A percentile compares a stretch with the other conserved stretches of the same genome.
These are phyloP conservation scores for Pyronema domesticum DNA, from an alignment of 495 filamentous ascomycete species.

Conservation along the genomic window DNA sequence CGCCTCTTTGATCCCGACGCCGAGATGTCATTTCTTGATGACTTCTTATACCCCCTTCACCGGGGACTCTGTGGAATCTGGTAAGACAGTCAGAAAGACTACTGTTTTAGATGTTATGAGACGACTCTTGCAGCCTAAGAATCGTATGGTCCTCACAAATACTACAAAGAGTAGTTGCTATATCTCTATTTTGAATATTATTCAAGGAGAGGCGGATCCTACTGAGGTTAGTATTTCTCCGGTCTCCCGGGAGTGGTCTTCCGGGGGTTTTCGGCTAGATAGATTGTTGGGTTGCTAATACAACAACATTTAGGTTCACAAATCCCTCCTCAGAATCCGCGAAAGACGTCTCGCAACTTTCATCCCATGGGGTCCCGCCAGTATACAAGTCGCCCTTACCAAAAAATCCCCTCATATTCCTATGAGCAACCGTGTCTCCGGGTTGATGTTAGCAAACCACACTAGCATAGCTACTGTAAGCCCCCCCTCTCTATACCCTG, in stretches of 20 bases:
- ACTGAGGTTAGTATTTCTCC: conserved; percentile 46
- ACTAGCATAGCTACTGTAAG: conserved; percentile 79
- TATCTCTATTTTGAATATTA: conserved; percentile 96
- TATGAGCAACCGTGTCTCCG: conserved; percentile 80
- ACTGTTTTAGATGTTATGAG: conserved; percentile 97
- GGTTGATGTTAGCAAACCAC: conserved; percentile 94
- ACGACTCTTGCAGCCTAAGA: conserved; percentile 86
- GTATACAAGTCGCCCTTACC: conserved; percentile 89
- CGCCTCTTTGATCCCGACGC: conserved; percentile 86
- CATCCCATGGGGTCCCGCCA: conserved; percentile 97
- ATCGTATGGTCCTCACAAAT: conserved; percentile 93
- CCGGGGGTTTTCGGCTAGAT: background rate
- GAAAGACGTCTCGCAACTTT: conserved; percentile 89
- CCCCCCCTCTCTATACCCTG: conserved; percentile 1
- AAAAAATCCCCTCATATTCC: conserved; percentile 91
- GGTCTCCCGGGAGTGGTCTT: no score
- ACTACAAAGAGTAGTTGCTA: conserved; percentile 95
- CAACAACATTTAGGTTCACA: conserved; percentile 44
- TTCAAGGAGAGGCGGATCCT: conserved; percentile 92
- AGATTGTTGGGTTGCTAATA: no score
- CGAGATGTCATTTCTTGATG: conserved; percentile 93
- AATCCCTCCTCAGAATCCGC: conserved; percentile 87
- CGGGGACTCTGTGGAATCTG: conserved; percentile 83
- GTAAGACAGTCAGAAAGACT: conserved; percentile 91
- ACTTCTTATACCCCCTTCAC: conserved; percentile 97